Evolutionary conservation across 139 green algal species (phyloP), one percentile per base, ranked within the genome.

Genomic region (Chlorella sp.): DNA sequence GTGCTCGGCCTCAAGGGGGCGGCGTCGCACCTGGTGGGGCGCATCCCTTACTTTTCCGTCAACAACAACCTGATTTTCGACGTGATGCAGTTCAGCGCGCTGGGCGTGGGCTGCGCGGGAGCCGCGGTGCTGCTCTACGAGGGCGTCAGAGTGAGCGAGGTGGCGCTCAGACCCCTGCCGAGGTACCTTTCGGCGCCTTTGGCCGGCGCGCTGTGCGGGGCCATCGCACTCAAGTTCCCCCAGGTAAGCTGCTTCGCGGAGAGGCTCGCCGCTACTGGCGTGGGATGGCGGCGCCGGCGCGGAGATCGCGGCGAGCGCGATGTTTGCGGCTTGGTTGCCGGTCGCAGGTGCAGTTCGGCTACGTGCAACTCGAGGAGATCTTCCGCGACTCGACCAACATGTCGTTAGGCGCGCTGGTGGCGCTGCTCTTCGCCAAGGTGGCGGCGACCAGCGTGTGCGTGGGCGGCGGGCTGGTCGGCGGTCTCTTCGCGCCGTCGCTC

Each of bases 401-500:
- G 68, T 83, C 74, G 5, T 70, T 79, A 0, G 63, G n/a, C 2
- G 69, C 76, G 67, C 72, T 91, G 14, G 61, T 74, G 3, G 73
- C 73, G 17, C 83, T 98, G 30, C 85, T 98, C 62, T 55, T 92
- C 1, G 85, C 86, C 31, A 98, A 98, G 83, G 86, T 98, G n/a
- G 78, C 91, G 2, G 86, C 88, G 31, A 98, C 94, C 1, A 71
- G 86, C 31, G 75, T 97, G 29, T 96, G 87, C 72, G 80, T 86
- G 34, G 89, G 89, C 26, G 88, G 78, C 1, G 91, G 92, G 4
- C 81, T 96, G 20, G 90, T 97, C 61, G 94, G 94, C 3, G 94
- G 94, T 20, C 78, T 98, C 17, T 98, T 97, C 74, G 94, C 94
- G 27, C 94, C 94, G 2, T 95, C 89, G 4, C 91, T 98, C 36